Conservation (phyloP, 2,329 filamentous ascomycete genomes). For the Sclerotinia sclerotiorum region DNA sequence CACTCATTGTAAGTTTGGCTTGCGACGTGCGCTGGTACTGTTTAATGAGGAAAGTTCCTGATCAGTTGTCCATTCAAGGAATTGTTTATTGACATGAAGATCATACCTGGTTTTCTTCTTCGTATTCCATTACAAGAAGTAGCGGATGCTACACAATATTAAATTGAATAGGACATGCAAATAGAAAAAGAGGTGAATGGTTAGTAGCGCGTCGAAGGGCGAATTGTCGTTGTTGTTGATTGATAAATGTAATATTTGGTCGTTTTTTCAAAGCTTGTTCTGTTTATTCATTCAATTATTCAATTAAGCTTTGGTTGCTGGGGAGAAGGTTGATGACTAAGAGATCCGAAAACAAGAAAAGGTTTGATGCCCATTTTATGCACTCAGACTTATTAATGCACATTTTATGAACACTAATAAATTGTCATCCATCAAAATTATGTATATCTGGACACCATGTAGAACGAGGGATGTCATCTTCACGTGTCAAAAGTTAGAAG, state of each 20-base stretch:
- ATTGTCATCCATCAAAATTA: too few relatives aligned
- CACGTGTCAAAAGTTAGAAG: constrained; percentile 6
- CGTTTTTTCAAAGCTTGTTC: constrained; percentile 2
- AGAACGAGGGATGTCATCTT: not conserved
- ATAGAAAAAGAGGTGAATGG: not conserved
- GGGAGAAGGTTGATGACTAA: constrained; percentile 18
- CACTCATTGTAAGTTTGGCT: constrained; percentile 32
- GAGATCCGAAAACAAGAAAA: not conserved
- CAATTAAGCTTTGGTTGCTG: constrained; percentile 16
- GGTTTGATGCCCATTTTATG: not conserved
- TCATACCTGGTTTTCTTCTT: constrained; percentile 36
- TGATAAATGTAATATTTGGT: constrained; percentile 4
- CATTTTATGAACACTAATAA: not conserved
- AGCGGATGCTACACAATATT: constrained; percentile 33
- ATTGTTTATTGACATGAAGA: constrained; percentile 19
- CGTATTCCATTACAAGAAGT: constrained; percentile 34
- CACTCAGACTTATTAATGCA: not conserved
- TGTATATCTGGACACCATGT: too few relatives aligned
- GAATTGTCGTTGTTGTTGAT: constrained; percentile 6
- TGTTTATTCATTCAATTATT: constrained; percentile 13
- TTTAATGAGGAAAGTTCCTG: constrained; percentile 19
- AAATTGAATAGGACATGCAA: constrained; percentile 32
- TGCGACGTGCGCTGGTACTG: constrained; percentile 37
- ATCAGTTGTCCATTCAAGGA: not conserved
- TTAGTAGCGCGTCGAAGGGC: constrained; percentile 1